Evolutionary conservation across 169 alveolate species (phyloP), one percentile per base, ranked within the genome.

Genomic region (Plasmodium vivax): DNA sequence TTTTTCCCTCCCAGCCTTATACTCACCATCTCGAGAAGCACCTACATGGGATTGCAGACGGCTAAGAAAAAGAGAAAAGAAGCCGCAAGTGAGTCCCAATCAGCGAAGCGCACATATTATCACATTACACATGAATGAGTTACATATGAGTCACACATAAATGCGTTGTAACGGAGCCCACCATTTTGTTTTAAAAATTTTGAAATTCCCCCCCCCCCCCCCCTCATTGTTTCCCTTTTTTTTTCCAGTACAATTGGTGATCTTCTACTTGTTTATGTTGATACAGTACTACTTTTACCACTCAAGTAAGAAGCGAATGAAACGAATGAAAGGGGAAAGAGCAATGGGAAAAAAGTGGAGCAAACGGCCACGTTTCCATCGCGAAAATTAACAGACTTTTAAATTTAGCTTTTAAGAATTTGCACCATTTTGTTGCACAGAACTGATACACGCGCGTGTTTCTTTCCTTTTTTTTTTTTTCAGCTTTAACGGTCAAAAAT

Each of bases 31-130:
- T 9, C 82, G 30, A 87, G 82, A 75, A 51, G 85, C 83, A 51
- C 38, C 12, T 87, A 87, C 34, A 54, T 75, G 80, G 93, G 93
- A 87, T 19, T 87, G 71, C 77, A 54, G 47, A 75, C 54, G 45
- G 93, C 88, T 10, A 87, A 87, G 87, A 87, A 87, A 77, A 87
- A 75, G 62, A 87, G 58, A 45, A 84, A 74, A 72, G 93, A 87
- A 47, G 93, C 93, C 7, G 7, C 83, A 75, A 14, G 93, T 87
- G 54, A 87, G 71, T 47, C 19, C 12, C 19, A 85, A 30, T 32
- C 36, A 82, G 4, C 23, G 62, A 14, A 62, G 9, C 14, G 71
- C 73, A 2, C 62, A 51, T 51, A 2, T 51, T 7, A 51, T 51
- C 16, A 16, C 23, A 6, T 14, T 14, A 51, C 45, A 36, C 4